A percentile compares a stretch with the other conserved stretches of the same genome.
Evolutionary conservation across 768 basidiomycete genomes (phyloP).

Genomic region (Mycena alexandri): DNA sequence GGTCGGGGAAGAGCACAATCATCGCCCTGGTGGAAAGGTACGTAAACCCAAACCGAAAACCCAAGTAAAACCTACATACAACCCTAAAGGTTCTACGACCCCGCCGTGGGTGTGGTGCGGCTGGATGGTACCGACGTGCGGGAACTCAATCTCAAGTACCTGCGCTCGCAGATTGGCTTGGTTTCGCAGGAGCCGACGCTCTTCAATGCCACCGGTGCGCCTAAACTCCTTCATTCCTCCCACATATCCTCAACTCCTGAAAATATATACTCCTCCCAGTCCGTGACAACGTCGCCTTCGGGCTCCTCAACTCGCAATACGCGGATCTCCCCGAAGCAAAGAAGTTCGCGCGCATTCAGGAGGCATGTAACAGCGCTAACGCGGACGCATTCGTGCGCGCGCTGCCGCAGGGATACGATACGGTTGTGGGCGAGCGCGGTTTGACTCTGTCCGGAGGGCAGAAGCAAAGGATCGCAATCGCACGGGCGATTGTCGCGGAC

Average conservation of each 20-base stretch:
- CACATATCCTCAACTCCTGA: neutral
- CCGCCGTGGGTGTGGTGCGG: slow-evolving; percentile 71
- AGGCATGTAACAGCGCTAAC: slow-evolving; percentile 89
- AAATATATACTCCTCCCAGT: slow-evolving; percentile 59
- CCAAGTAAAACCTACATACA: too few relatives aligned
- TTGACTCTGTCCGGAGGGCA: slow-evolving; percentile 89
- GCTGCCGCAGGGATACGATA: slow-evolving; percentile 76
- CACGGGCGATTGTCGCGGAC: slow-evolving; percentile 89
- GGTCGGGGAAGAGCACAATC: too few relatives aligned
- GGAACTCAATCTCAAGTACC: slow-evolving; percentile 84
- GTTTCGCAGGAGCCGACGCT: slow-evolving; percentile 91
- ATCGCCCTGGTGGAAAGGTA: slow-evolving; percentile 86
- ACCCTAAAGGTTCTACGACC: slow-evolving; percentile 92
- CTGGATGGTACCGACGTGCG: slow-evolving; percentile 82
- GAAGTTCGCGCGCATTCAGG: slow-evolving; percentile 81
- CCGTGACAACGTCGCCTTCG: slow-evolving; percentile 84
- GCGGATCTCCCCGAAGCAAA: slow-evolving; percentile 78
- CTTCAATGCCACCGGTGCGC: slow-evolving; percentile 74
- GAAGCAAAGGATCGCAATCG: slow-evolving; percentile 91
- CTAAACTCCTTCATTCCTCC: neutral
- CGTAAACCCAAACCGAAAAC: too few relatives aligned
- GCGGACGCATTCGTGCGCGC: slow-evolving; percentile 87
- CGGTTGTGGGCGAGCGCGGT: slow-evolving; percentile 87
- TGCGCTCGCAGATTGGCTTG: slow-evolving; percentile 87
- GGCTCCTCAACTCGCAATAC: slow-evolving; percentile 80